A percentile compares a stretch with the other conserved stretches of the same genome.
Evolutionary conservation across 768 basidiomycete species (phyloP).

Genomic region (Russula earlei): DNA sequence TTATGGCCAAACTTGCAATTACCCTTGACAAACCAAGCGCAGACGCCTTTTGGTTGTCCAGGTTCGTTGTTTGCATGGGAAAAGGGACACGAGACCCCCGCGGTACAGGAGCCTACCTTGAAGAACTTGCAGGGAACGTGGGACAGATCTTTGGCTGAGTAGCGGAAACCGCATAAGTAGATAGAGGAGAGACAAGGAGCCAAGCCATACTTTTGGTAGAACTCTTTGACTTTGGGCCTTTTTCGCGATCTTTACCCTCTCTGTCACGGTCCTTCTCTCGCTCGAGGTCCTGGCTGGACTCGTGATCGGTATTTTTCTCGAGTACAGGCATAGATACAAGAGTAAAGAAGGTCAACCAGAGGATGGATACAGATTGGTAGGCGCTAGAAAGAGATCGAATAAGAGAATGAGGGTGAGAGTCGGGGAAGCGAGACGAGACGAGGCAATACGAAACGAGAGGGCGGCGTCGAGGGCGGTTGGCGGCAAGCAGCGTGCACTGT

Average conservation of each 20-base stretch:
- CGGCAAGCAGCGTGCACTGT: slow-evolving; percentile 10
- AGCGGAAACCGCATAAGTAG: slow-evolving; percentile 3
- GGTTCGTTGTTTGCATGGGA: slow-evolving; percentile 70
- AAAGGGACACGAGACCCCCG: slow-evolving; percentile 92
- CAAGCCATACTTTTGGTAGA: slow-evolving; percentile 22
- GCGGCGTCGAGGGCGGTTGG: slow-evolving; percentile 14
- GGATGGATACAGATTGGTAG: not conserved
- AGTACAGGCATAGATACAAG: slow-evolving; percentile 17
- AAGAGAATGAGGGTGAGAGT: not conserved
- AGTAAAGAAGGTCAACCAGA: not conserved
- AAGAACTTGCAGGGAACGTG: slow-evolving; percentile 99
- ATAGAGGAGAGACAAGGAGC: not conserved
- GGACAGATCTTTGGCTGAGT: slow-evolving; percentile 75
- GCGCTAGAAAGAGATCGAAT: not conserved
- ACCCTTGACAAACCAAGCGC: slow-evolving; percentile 90
- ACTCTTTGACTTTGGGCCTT: slow-evolving; percentile 21
- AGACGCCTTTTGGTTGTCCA: slow-evolving; percentile 70
- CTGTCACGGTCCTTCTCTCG: slow-evolving; percentile 20
- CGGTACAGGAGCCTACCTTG: slow-evolving; percentile 89
- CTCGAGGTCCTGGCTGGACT: slow-evolving; percentile 16
- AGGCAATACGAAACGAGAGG: slow-evolving; percentile 6
- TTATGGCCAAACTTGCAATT: slow-evolving; percentile 75
- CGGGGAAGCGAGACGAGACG: slow-evolving; percentile 5
- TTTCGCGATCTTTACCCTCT: slow-evolving; percentile 20
- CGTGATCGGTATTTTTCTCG: slow-evolving; percentile 20